A percentile compares a stretch with the other conserved stretches of the same genome.
phyloP scores from a whole-genome alignment of 768 basidiomycete genomes.

The Myochromella boudieri region DNA sequence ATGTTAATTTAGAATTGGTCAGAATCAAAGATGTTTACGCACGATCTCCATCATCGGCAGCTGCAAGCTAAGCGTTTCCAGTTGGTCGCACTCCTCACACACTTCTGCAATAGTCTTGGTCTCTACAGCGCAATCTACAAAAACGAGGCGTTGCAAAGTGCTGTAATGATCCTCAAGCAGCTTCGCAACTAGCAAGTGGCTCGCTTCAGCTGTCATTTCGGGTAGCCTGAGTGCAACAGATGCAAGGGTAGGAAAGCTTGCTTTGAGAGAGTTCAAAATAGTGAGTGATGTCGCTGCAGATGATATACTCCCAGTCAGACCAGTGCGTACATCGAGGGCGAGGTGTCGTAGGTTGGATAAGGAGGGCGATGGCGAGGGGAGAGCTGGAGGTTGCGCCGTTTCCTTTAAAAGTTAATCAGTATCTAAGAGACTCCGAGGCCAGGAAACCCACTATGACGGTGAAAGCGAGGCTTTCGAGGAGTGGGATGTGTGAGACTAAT shows the following conservation, averaged over 20 bases:
- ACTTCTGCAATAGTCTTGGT: conserved; percentile 39
- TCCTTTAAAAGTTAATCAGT: conserved; percentile 26
- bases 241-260: conserved; percentile 28
- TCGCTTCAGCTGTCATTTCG: conserved; percentile 33
- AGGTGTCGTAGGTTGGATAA: conserved; percentile 30
- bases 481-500: conserved; percentile 46
- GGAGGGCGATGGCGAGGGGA: conserved; percentile 20
- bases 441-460: conserved; percentile 52
- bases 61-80: conserved; percentile 51
- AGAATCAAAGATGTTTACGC: conserved; percentile 12
- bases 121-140: conserved; percentile 46
- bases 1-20: conserved; percentile 1
- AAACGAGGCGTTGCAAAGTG: conserved; percentile 43
- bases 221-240: conserved; percentile 46
- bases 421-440: background rate
- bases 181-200: conserved; percentile 38
- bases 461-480: conserved; percentile 60
- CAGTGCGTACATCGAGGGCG: conserved; percentile 17
- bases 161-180: conserved; percentile 39
- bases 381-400: conserved; percentile 26
- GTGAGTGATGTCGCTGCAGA: conserved; percentile 27
- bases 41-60: conserved; percentile 55
- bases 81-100: conserved; percentile 38
- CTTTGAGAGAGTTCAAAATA: conserved; percentile 31
- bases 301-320: conserved; percentile 23